These are phyloP conservation scores for Phanerochaete sordida DNA, from an alignment of 768 basidiomycete species.

Conservation along the genomic window DNA sequence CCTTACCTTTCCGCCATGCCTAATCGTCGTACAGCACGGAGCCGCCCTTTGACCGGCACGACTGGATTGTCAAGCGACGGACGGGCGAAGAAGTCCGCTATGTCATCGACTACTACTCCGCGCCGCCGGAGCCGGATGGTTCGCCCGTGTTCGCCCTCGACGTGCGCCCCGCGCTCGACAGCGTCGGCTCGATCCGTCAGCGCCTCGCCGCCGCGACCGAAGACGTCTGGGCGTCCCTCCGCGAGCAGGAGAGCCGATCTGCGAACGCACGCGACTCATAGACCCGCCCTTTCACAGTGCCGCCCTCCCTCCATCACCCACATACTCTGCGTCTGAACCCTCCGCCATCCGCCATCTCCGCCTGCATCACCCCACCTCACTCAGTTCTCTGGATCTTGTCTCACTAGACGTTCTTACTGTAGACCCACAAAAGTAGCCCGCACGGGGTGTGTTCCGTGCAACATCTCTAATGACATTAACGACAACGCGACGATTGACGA, in stretches of 20 bases:
- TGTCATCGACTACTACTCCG: constrained; percentile 98
- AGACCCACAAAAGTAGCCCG: constrained; percentile 1
- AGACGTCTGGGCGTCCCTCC: constrained; percentile 56
- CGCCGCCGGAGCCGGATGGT: constrained; percentile 84
- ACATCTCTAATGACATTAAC: constrained; percentile 9
- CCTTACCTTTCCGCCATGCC: neutral
- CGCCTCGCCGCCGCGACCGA: constrained; percentile 67
- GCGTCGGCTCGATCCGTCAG: constrained; percentile 62
- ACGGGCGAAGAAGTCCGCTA: constrained; percentile 84
- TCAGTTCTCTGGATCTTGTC: neutral
- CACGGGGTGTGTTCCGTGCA: neutral
- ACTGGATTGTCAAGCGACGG: constrained; percentile 90
- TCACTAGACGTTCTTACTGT: neutral
- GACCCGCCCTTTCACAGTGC: too few species aligned
- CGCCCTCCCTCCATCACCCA: neutral
- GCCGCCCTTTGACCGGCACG: constrained; percentile 92
- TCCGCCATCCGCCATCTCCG: neutral
- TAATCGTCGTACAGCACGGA: constrained; percentile 53
- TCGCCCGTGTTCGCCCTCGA: constrained; percentile 95
- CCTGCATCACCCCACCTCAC: neutral
- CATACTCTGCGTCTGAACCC: neutral
- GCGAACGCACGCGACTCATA: neutral
- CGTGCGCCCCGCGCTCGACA: constrained; percentile 93
- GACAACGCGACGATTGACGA: constrained; percentile 1
- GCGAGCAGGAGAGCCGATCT: constrained; percentile 13